Evolutionary conservation across 345 rosid genomes (phyloP).

Genomic region (Populus simonii): DNA sequence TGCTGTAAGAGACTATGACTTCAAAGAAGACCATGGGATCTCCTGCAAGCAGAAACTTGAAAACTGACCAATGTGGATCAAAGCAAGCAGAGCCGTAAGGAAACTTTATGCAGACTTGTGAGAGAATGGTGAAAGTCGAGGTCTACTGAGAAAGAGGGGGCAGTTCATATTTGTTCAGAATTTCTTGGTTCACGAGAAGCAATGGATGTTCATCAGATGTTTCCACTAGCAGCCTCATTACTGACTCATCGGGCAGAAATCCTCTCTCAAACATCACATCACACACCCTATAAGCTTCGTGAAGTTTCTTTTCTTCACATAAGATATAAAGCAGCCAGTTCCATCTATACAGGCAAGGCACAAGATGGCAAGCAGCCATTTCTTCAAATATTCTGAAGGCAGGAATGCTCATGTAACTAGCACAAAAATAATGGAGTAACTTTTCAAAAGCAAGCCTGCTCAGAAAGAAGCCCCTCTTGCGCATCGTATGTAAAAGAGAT

Average conservation of each 20-base stretch:
- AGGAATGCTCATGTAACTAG: conserved; percentile 33
- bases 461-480: conserved; percentile 50
- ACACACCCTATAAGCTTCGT: conserved; percentile 40
- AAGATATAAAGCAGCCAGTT: conserved; percentile 47
- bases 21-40: neutral
- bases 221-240: conserved; percentile 18
- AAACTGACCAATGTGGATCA: neutral
- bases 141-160: neutral
- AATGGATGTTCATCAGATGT: neutral
- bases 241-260: conserved; percentile 18
- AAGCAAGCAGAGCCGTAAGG: neutral
- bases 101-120: neutral
- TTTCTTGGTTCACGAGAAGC: neutral
- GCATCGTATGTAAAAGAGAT: conserved; percentile 41
- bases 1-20: neutral
- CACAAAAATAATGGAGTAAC: conserved; percentile 48
- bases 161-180: neutral
- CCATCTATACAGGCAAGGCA: conserved; percentile 23
- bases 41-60: neutral
- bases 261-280: conserved; percentile 37
- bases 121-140: neutral
- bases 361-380: conserved; percentile 37
- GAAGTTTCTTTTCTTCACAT: conserved; percentile 43
- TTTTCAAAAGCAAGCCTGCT: conserved; percentile 39
- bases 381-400: conserved; percentile 56